Conservation (phyloP, 1,284 basidiomycete species). For the Somion occarium region DNA sequence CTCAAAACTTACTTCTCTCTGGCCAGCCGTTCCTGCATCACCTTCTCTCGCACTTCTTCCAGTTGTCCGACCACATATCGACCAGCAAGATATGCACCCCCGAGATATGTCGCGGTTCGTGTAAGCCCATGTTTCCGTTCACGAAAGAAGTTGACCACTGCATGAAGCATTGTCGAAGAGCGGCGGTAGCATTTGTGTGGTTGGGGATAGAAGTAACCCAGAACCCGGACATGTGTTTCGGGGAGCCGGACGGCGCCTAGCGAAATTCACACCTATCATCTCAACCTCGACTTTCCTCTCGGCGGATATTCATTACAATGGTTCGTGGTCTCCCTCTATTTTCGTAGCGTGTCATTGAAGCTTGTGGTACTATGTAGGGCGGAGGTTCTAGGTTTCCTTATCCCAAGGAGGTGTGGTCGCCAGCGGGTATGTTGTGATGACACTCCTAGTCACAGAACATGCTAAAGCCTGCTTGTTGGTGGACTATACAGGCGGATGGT, state of each 20-base stretch:
- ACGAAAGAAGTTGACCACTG: slow-evolving; percentile 36
- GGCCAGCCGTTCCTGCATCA: slow-evolving; percentile 62
- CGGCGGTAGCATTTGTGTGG: neutral
- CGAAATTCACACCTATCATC: slow-evolving; percentile 8
- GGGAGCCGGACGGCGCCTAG: slow-evolving; percentile 2
- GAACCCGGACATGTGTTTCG: slow-evolving; percentile 5
- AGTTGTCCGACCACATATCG: slow-evolving; percentile 63
- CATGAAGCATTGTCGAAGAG: slow-evolving; percentile 21
- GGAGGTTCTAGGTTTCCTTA: slow-evolving; percentile 66
- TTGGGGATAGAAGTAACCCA: slow-evolving; percentile 2
- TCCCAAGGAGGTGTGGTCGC: slow-evolving; percentile 69
- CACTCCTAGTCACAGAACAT: too few relatives aligned
- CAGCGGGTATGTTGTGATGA: slow-evolving; percentile 42
- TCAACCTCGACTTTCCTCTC: neutral
- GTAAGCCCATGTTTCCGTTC: slow-evolving; percentile 43
- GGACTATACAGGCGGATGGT: slow-evolving; percentile 58
- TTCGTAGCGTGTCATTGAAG: too few relatives aligned
- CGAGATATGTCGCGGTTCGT: slow-evolving; percentile 43
- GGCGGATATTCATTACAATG: too few relatives aligned
- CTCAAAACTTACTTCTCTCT: slow-evolving; percentile 62
- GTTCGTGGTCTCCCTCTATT: too few relatives aligned
- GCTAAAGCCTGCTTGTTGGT: neutral
- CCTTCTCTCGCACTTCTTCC: slow-evolving; percentile 65
- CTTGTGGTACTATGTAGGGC: slow-evolving; percentile 40
- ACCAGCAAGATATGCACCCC: slow-evolving; percentile 66